A percentile compares a stretch with the other conserved stretches of the same genome.
phyloP scores from a whole-genome alignment of 768 basidiomycete species.

The Floccularia luteovirens region DNA sequence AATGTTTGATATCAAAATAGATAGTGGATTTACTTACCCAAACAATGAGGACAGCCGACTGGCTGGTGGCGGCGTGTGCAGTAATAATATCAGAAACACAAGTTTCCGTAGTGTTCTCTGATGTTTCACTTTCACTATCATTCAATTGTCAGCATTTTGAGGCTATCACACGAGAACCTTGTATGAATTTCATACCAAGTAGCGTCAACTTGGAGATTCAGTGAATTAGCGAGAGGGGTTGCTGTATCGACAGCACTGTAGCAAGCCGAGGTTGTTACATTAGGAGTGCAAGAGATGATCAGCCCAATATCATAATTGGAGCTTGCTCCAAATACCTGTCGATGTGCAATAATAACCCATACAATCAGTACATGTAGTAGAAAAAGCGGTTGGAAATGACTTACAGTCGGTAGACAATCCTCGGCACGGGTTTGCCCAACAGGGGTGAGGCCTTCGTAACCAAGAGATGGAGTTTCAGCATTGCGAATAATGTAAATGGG shows the following conservation, averaged over 20 bases:
- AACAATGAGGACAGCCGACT: constrained; percentile 3
- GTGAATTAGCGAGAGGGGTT: constrained; percentile 2
- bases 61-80: constrained; percentile 4
- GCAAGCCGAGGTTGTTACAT: constrained; percentile 3
- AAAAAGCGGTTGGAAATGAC: neutral
- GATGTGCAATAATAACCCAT: neutral
- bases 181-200: constrained; percentile 1
- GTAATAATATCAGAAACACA: constrained; percentile 6
- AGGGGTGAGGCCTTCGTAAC: constrained; percentile 4
- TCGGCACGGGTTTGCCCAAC: constrained; percentile 3
- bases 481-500: constrained; percentile 4
- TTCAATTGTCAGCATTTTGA: neutral
- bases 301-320: constrained; percentile 3
- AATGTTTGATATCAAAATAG: neutral
- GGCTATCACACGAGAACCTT: neutral
- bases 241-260: constrained; percentile 1
- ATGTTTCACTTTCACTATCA: constrained; percentile 1
- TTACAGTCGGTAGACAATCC: constrained; percentile 4
- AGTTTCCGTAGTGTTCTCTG: constrained; percentile 1
- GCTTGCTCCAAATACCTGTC: constrained; percentile 1
- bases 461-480: constrained; percentile 5
- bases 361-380: neutral
- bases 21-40: constrained; percentile 4
- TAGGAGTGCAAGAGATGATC: constrained; percentile 5
- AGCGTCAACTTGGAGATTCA: constrained; percentile 3